Evolutionary conservation across 2,329 filamentous ascomycete genomes (phyloP), one percentile per base, ranked within the genome.

Genomic region (Xenoacremonium recifei): DNA sequence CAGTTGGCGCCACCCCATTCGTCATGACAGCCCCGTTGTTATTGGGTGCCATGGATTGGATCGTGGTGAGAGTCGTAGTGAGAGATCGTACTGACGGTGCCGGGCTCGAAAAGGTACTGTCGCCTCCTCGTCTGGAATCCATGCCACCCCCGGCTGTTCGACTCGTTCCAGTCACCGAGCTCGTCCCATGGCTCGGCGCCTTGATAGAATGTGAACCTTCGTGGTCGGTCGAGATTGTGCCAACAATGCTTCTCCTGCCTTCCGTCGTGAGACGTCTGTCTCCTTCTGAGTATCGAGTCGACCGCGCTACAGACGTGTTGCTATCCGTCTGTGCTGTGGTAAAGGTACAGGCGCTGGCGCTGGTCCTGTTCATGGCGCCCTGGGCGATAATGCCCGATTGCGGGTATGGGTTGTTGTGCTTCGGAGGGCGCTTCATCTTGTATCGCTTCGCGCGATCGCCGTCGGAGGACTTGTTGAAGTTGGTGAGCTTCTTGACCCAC

Each of bases 401-500:
- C 7, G 88, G 88, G 60, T 96, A 96, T n/a, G 91, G 91, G 61
- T 92, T 92, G 73, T 96, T 95, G 65, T 85, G 84, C 59, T 82
- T 81, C 37, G 73, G 70, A 15, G 69, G 63, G 35, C 73, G 75
- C 66, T 85, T 87, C 67, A 63, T 58, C 50, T 71, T 74, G 38
- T 72, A 45, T 58, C 66, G 49, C 61, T 66, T 58, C 61, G 65
- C 44, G 57, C 66, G 54, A 31, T 74, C 74, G 46, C 81, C 76
- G 49, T 78, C 80, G 21, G 84, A 86, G 4, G 83, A 84, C 42
- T 72, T 76, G 66, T 95, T 96, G 68, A 96, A 85, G 64, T 85
- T 92, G 48, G 90, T 84, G 43, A 97, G 80, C 60, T 91, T 91
- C 75, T 91, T 95, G 74, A 99, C 89, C 87, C 92, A 95, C 54